These are phyloP conservation scores for Suhomyces pyralidae DNA, from an alignment of 805 yeast genomes.

Conservation along the genomic window DNA sequence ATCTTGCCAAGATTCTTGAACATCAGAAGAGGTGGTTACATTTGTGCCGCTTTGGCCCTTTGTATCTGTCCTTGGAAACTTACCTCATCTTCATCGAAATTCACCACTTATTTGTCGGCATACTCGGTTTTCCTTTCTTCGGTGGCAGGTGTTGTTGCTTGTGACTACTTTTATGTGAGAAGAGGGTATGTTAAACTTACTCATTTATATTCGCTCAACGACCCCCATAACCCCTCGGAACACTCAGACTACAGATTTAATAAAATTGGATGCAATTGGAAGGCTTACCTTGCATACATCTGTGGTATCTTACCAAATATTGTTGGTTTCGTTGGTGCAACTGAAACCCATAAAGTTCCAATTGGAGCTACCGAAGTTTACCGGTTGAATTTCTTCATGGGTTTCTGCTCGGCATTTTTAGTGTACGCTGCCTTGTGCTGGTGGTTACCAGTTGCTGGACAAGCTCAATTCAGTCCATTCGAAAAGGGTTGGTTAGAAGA, in stretches of 20 bases:
- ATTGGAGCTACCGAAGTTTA: constrained; percentile 73
- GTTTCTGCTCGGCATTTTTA: constrained; percentile 58
- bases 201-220: constrained; percentile 56
- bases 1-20: constrained; percentile 59
- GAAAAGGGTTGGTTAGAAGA: constrained; percentile 63
- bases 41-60: constrained; percentile 70
- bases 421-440: constrained; percentile 53
- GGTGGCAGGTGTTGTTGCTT: constrained; percentile 71
- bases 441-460: constrained; percentile 49
- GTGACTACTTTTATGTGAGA: constrained; percentile 68
- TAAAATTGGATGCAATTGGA: constrained; percentile 70
- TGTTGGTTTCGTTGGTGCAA: constrained; percentile 84
- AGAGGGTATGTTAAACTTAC: constrained; percentile 64
- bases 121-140: constrained; percentile 80
- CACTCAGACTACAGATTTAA: constrained; percentile 56
- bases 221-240: constrained; percentile 29
- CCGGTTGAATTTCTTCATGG: constrained; percentile 72
- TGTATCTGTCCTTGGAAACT: constrained; percentile 84
- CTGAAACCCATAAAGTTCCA: constrained; percentile 68
- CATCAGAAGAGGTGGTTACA: constrained; percentile 77
- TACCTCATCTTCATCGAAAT: constrained; percentile 63
- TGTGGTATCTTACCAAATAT: constrained; percentile 81
- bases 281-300: constrained; percentile 77
- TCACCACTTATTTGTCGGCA: constrained; percentile 77
- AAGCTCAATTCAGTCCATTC: constrained; percentile 34